Percentiles rank a stretch among this genome's conserved stretches.
These are phyloP conservation scores for Suhomyces ambrosiae DNA, from an alignment of 1,139 yeast genomes.

Conservation along the genomic window DNA sequence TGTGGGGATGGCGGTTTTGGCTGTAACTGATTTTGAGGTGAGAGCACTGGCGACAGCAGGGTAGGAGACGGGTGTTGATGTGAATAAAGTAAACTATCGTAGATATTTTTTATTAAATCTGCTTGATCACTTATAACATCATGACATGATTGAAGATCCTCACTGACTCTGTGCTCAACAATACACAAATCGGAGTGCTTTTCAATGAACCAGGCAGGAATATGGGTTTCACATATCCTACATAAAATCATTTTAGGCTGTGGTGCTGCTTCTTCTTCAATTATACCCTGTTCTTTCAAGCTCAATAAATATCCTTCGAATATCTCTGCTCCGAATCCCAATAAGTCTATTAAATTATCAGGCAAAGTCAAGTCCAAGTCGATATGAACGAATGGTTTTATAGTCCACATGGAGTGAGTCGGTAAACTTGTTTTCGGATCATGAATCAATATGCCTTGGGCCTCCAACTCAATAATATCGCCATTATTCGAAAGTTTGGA, in stretches of 20 bases:
- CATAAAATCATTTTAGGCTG: constrained; percentile 80
- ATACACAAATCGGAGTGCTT: constrained; percentile 87
- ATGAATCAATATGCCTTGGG: constrained; percentile 92
- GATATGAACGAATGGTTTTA: constrained; percentile 72
- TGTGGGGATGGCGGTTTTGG: constrained; percentile 5
- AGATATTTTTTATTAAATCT: constrained; percentile 48
- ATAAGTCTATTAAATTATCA: constrained; percentile 59
- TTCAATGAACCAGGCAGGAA: constrained; percentile 98
- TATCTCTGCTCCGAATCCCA: constrained; percentile 89
- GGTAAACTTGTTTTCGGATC: constrained; percentile 62
- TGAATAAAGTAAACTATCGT: constrained; percentile 38
- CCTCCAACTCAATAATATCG: constrained; percentile 74
- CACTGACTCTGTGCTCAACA: constrained; percentile 81
- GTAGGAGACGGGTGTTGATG: constrained; percentile 18
- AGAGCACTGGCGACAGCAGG: constrained; percentile 1
- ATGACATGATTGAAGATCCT: constrained; percentile 75
- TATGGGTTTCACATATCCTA: constrained; percentile 84
- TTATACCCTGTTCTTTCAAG: constrained; percentile 60
- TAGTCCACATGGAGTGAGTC: constrained; percentile 90
- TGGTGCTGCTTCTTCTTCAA: constrained; percentile 67
- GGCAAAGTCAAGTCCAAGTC: constrained; percentile 71
- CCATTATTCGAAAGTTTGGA: constrained; percentile 56
- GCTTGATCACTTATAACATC: constrained; percentile 78
- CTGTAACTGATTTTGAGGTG: constrained; percentile 1
- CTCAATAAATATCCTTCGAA: constrained; percentile 72